These are phyloP conservation scores for Alternaria ventricosa DNA, from an alignment of 2,329 filamentous ascomycete genomes.

Conservation along the genomic window DNA sequence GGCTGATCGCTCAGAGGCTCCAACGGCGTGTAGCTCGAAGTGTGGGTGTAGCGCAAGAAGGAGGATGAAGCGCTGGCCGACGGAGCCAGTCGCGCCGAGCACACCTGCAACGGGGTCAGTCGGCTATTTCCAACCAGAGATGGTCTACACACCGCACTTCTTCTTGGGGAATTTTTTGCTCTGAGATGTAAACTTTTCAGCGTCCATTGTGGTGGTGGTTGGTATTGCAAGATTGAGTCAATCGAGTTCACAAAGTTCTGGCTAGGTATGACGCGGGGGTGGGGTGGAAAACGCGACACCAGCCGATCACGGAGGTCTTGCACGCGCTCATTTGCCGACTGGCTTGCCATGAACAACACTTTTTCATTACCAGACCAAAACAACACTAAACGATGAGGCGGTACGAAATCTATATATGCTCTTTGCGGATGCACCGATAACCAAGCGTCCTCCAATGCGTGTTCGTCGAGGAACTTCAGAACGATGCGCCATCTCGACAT, in stretches of 20 bases:
- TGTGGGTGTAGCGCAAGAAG: constrained; percentile 86
- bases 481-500: neutral
- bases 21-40: constrained; percentile 85
- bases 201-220: constrained; percentile 49
- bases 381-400: neutral
- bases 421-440: constrained; percentile 15
- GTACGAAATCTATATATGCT: neutral
- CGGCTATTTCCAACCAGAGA: constrained; percentile 32
- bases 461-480: neutral
- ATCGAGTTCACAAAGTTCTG: constrained; percentile 24
- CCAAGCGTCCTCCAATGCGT: constrained; percentile 32
- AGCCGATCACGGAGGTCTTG: constrained; percentile 32
- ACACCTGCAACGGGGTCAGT: constrained; percentile 59
- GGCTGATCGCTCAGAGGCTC: constrained; percentile 85
- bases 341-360: neutral
- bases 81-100: constrained; percentile 89
- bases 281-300: constrained; percentile 29
- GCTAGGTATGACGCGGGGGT: constrained; percentile 29
- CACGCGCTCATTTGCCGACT: neutral
- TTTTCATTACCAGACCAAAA: neutral
- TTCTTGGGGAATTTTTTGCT: constrained; percentile 56
- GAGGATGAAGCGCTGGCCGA: constrained; percentile 94
- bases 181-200: constrained; percentile 50
- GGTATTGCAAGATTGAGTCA: constrained; percentile 30
- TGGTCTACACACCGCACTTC: constrained; percentile 59